Conservation (phyloP, 2,329 filamentous ascomycete genomes). For the Ophiostoma fasciatum region DNA sequence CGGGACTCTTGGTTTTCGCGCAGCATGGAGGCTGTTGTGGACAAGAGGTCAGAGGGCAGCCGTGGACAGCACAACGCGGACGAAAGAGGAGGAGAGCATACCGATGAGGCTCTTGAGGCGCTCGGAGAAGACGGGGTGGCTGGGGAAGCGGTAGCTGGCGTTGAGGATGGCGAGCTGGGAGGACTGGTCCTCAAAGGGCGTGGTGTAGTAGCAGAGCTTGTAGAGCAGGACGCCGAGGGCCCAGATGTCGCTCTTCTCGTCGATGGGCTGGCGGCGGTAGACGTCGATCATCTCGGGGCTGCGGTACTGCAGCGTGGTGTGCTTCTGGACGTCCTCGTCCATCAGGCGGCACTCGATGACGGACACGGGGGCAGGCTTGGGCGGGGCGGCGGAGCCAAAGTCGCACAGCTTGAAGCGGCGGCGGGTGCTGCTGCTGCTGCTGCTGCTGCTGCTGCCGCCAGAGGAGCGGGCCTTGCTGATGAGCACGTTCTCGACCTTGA, state of each 20-base stretch:
- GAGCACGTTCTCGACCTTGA: slow-evolving; percentile 96
- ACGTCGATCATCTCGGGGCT: slow-evolving; percentile 99
- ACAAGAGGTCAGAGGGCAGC: neutral
- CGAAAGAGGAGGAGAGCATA: slow-evolving; percentile 24
- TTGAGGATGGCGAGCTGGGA: slow-evolving; percentile 96
- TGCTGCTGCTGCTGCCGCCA: slow-evolving; percentile 5
- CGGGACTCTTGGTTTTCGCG: slow-evolving; percentile 63
- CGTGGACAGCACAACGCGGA: neutral
- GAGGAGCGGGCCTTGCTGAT: too few relatives aligned
- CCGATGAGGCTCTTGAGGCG: slow-evolving; percentile 80
- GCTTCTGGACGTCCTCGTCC: slow-evolving; percentile 92
- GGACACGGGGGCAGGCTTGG: slow-evolving; percentile 70
- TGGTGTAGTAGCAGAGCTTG: slow-evolving; percentile 98
- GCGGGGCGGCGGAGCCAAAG: slow-evolving; percentile 82
- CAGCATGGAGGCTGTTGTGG: slow-evolving; percentile 71
- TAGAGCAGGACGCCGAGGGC: slow-evolving; percentile 88
- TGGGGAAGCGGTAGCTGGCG: slow-evolving; percentile 82
- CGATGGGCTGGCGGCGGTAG: slow-evolving; percentile 87
- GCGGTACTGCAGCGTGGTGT: slow-evolving; percentile 93
- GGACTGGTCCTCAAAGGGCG: slow-evolving; percentile 82
- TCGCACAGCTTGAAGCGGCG: slow-evolving; percentile 91
- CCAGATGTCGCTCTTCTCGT: slow-evolving; percentile 99
- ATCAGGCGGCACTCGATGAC: slow-evolving; percentile 81
- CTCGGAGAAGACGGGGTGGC: slow-evolving; percentile 79
- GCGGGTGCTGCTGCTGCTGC: slow-evolving; percentile 33